Conservation (phyloP, 176 grass and related monocot genomes). For the Zea luxurians region DNA sequence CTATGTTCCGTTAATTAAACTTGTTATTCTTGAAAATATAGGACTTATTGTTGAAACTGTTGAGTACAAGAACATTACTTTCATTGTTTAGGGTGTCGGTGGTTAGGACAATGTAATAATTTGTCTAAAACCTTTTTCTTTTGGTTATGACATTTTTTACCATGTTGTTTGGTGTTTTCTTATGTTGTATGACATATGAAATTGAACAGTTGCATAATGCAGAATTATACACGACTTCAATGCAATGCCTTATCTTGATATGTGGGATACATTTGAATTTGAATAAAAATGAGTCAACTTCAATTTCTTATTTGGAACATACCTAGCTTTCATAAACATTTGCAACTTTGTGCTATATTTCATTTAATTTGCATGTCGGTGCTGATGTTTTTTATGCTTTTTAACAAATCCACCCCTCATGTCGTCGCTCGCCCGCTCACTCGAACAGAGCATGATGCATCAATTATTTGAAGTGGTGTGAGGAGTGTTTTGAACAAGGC, state of each 20-base stretch:
- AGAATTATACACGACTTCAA: background rate
- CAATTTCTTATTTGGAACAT: background rate
- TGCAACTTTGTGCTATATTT: background rate
- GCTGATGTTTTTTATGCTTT: background rate
- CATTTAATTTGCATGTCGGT: background rate
- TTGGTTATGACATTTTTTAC: background rate
- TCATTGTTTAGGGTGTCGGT: constrained; percentile 63
- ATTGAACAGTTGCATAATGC: background rate
- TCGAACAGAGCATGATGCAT: no score
- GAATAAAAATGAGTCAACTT: background rate
- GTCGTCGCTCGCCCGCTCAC: no score
- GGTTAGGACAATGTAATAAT: constrained; percentile 56
- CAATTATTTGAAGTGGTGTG: no score
- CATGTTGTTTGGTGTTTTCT: background rate
- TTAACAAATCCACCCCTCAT: constrained; percentile 75
- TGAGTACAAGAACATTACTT: constrained; percentile 69
- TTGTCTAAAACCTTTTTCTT: background rate
- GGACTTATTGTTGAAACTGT: constrained; percentile 67
- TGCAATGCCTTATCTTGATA: background rate
- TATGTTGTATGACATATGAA: background rate
- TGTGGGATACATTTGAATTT: background rate
- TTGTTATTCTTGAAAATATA: constrained; percentile 11
- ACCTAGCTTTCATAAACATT: background rate
- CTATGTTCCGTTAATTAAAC: background rate
- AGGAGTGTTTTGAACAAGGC: no score